These are phyloP conservation scores for Moniliella sp. DNA, from an alignment of 1,284 basidiomycete genomes.

Conservation along the genomic window DNA sequence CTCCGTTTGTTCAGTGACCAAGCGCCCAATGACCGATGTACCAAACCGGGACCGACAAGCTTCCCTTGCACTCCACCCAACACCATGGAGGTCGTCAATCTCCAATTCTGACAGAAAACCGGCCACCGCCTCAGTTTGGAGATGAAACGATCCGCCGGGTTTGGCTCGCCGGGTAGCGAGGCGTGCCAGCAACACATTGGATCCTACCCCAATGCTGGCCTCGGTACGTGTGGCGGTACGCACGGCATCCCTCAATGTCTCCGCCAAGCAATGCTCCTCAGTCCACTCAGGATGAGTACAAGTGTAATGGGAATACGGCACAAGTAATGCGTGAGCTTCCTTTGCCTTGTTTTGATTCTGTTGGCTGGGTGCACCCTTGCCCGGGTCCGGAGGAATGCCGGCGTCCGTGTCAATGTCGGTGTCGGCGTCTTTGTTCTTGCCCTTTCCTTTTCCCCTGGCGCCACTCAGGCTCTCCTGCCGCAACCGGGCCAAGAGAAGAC, in stretches of 20 bases:
- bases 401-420: neutral
- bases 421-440: neutral
- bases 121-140: slow-evolving; percentile 40
- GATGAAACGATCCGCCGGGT: slow-evolving; percentile 61
- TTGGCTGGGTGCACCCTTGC: too few relatives aligned
- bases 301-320: neutral
- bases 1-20: slow-evolving; percentile 13
- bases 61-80: slow-evolving; percentile 43
- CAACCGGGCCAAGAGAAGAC: slow-evolving; percentile 40
- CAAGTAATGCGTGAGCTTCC: neutral
- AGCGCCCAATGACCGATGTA: slow-evolving; percentile 48
- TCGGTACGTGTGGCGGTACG: slow-evolving; percentile 58
- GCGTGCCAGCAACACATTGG: slow-evolving; percentile 75
- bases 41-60: slow-evolving; percentile 48
- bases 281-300: slow-evolving; percentile 9
- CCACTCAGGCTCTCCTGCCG: slow-evolving; percentile 13
- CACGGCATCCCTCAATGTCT: slow-evolving; percentile 57
- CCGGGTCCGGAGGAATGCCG: too few relatives aligned
- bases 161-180: slow-evolving; percentile 77
- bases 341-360: neutral
- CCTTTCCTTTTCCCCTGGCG: too few relatives aligned
- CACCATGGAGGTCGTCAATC: slow-evolving; percentile 66
- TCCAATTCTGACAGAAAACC: slow-evolving; percentile 51
- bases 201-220: slow-evolving; percentile 58
- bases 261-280: slow-evolving; percentile 42